Conservation (phyloP, 257 asterid species). For the Nemophila menziesii region DNA sequence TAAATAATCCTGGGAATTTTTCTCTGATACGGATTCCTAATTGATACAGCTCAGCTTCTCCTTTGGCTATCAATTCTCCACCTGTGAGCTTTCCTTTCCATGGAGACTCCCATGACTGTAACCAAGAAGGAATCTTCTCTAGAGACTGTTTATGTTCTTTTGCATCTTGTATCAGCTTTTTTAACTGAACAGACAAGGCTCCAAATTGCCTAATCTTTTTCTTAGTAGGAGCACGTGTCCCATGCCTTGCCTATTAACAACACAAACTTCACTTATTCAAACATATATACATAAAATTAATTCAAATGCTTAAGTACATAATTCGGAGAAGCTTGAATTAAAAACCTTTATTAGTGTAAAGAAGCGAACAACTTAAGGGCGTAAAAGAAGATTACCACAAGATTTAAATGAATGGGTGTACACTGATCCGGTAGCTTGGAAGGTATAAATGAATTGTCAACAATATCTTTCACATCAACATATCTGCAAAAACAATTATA, state of each 20-base stretch:
- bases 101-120: slow-evolving; percentile 77
- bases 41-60: slow-evolving; percentile 77
- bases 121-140: slow-evolving; percentile 56
- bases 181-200: slow-evolving; percentile 44
- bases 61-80: slow-evolving; percentile 74
- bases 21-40: slow-evolving; percentile 75
- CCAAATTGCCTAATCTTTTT: slow-evolving; percentile 67
- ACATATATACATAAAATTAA: neutral
- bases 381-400: slow-evolving; percentile 50
- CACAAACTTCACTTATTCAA: slow-evolving; percentile 1
- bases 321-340: neutral
- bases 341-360: neutral
- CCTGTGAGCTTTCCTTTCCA: slow-evolving; percentile 81
- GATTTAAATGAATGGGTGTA: slow-evolving; percentile 75
- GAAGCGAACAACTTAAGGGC: neutral
- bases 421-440: slow-evolving; percentile 54
- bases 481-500: no score
- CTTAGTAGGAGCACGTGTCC: slow-evolving; percentile 95
- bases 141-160: slow-evolving; percentile 37
- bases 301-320: no score
- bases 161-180: slow-evolving; percentile 40
- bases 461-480: slow-evolving; percentile 39
- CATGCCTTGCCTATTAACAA: slow-evolving; percentile 76
- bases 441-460: slow-evolving; percentile 35
- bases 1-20: slow-evolving; percentile 52